Base-by-base conservation (phyloP, 495 filamentous ascomycete genomes). In the Immersiella caudata region DNA sequence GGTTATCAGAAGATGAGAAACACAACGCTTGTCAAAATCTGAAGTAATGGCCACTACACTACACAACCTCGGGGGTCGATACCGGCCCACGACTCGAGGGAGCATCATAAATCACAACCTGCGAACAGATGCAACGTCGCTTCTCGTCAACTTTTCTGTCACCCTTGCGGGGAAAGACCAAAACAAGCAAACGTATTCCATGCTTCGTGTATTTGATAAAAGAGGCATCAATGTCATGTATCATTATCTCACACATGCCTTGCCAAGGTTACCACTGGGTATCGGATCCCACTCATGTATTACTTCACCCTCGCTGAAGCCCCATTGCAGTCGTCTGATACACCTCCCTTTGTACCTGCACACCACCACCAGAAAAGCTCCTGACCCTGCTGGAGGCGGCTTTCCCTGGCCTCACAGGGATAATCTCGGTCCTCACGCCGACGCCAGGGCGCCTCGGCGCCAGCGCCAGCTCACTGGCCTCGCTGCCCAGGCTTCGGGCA, bases 331-430 rank as follows among this genome's bases (percentile, higher is more conserved):
- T 6, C 9, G 29, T 33, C 24, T 63, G 61, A 27, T 20, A 33
- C 61, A 63, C 1, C 49, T 63, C 61, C 61, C 61, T 63, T 22
- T 51, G 49, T 46, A 63, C 61, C 46, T 63, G 61, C 24, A 63
- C 61, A 0, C 61, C 61, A 11, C 49, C 16, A 5, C 25, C 40
- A 2, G 5, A 6, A 18, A 46, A 50, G 12, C 24, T 22, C 22
- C 61, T 51, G 22, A 24, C 1, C 0, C 50, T 50, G 9, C 22
- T 25, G 9, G 26, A 8, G 18, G 25, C 16, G 25, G 18, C 2
- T 18, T 65, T 46, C 9, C 14, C 62, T 18, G 62, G 62, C 62
- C 35, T 25, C 0, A 50, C 51, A 0, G 50, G 62, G 5, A 25
- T 12, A 46, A 65, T 65, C 50, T 50, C 56, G n/a, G 62, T 65